Evolutionary conservation across 2,329 filamentous ascomycete genomes (phyloP), one percentile per base, ranked within the genome.

Genomic region (Fusarium sublunatum): DNA sequence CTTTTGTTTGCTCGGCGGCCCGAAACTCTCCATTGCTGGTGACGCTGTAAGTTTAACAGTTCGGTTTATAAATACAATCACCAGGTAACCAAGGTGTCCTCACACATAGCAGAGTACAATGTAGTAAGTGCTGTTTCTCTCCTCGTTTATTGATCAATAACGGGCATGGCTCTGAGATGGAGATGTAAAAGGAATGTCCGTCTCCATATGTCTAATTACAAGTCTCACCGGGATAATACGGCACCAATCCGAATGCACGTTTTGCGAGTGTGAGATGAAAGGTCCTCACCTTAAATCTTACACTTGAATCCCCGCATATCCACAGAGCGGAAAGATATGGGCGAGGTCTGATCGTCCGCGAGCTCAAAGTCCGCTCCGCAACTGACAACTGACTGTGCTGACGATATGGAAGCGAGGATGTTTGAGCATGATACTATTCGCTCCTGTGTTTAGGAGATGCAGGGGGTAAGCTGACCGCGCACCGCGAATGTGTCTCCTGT

Each of bases 261-360:
- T 50, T 39, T 35, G 19, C 43, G 43, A 65, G 7, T 35, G 35
- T 50, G 34, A 59, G 32, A 67, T 60, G 41, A 66, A 47, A 60
- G 42, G 43, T 42, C 50, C 55, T 61, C 51, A 47, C 51, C 59
- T 61, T 47, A 47, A 53, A 66, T 64, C 40, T 64, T 40, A 57
- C 26, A 42, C n/a, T 26, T 43, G 29, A 28, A 34, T 41, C 61
- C 35, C 52, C 43, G 7, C 39, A 28, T 42, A 52, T 36, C 45
- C 45, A 56, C 45, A 50, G 46, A 45, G 41, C 36, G 42, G 41
- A 41, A 34, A 34, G 22, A 45, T 56, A 56, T 36, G 41, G 32
- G 52, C 42, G 19, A 25, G 45, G 48, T 41, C 22, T 19, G 53
- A 65, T 63, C 53, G 36, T 41, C 25, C 26, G 38, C 24, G 26